These are phyloP conservation scores for Emmonsiellopsis sp. DNA, from an alignment of 2,329 filamentous ascomycete genomes.

Conservation along the genomic window DNA sequence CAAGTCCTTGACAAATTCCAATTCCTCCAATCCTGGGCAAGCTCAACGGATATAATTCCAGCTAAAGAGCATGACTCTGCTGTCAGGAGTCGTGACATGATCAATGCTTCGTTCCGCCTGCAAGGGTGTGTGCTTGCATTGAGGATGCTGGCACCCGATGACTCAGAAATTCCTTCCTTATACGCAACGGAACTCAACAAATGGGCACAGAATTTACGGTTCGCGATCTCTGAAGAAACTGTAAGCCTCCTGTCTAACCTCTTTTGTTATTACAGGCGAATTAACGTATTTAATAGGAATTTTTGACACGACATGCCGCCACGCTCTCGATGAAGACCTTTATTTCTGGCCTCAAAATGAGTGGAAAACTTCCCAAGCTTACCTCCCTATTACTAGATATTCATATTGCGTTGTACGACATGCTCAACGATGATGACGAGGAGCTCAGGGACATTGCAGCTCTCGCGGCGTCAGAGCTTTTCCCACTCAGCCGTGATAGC, in stretches of 20 bases:
- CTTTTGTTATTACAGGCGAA: not conserved
- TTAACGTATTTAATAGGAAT: constrained; percentile 20
- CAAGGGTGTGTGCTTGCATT: constrained; percentile 28
- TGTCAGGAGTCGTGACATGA: constrained; percentile 27
- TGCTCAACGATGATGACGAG: constrained; percentile 83
- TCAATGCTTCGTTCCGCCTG: constrained; percentile 27
- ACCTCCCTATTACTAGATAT: constrained; percentile 40
- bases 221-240: constrained; percentile 32
- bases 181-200: constrained; percentile 18
- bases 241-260: constrained; percentile 16
- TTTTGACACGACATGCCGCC: constrained; percentile 30
- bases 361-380: constrained; percentile 13
- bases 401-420: constrained; percentile 61
- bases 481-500: constrained; percentile 25
- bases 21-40: constrained; percentile 11
- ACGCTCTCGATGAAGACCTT: constrained; percentile 26
- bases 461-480: constrained; percentile 25
- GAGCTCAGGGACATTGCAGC: constrained; percentile 64
- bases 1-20: constrained; percentile 12
- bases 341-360: constrained; percentile 32
- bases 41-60: not conserved
- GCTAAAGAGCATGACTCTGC: constrained; percentile 12
- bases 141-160: constrained; percentile 10
- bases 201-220: constrained; percentile 27
- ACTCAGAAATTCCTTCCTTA: constrained; percentile 6